Evolutionary conservation across 257 asterid genomes (phyloP).

Genomic region (Primulina tabacum): DNA sequence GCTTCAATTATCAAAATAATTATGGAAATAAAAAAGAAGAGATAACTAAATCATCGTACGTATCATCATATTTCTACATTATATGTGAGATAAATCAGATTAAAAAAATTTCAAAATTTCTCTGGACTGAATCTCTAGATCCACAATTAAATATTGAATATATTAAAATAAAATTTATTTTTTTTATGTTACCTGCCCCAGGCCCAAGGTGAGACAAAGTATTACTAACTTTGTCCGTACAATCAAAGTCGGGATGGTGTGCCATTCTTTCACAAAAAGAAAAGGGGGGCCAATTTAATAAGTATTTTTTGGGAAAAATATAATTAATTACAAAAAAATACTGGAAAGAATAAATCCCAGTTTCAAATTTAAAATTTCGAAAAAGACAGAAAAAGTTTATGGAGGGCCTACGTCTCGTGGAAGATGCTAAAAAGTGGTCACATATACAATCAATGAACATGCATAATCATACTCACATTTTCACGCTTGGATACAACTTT

Average conservation of each 20-base stretch:
- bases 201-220: slow-evolving; percentile 11
- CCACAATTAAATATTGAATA: too few relatives aligned
- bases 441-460: slow-evolving; percentile 19
- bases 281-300: slow-evolving; percentile 23
- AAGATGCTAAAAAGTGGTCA: slow-evolving; percentile 25
- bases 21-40: too few relatives aligned
- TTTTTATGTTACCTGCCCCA: slow-evolving; percentile 10
- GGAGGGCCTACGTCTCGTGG: slow-evolving; percentile 27
- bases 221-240: slow-evolving; percentile 32
- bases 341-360: not conserved
- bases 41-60: too few relatives aligned
- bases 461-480: slow-evolving; percentile 24
- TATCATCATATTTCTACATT: too few relatives aligned
- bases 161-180: too few relatives aligned
- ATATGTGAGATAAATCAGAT: too few relatives aligned
- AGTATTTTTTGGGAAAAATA: not conserved
- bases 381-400: slow-evolving; percentile 21
- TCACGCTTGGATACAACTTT: slow-evolving; percentile 41
- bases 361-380: not conserved
- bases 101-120: too few relatives aligned
- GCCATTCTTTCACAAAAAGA: slow-evolving; percentile 30
- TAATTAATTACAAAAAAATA: too few relatives aligned
- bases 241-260: slow-evolving; percentile 27
- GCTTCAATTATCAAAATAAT: too few relatives aligned
- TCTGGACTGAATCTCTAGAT: too few relatives aligned